Evolutionary conservation across 2,329 filamentous ascomycete species (phyloP).

Genomic region (Diaporthe nobilis): DNA sequence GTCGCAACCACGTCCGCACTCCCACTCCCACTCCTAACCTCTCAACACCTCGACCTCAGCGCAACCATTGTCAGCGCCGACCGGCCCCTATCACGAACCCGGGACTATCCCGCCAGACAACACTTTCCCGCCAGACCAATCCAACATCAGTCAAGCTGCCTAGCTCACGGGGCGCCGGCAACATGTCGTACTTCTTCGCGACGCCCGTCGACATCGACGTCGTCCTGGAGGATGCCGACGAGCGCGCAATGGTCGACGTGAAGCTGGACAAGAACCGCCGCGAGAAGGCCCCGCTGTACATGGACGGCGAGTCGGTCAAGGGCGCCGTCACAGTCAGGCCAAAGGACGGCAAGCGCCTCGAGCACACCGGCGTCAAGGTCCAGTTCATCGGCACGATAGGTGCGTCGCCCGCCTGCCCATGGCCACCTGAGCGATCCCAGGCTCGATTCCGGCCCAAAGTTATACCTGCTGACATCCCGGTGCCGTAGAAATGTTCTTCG

Average conservation of each 20-base stretch:
- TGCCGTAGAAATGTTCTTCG: slow-evolving; percentile 97
- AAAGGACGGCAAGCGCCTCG: slow-evolving; percentile 97
- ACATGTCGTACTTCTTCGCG: slow-evolving; percentile 98
- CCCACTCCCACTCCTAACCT: neutral
- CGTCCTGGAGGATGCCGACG: slow-evolving; percentile 94
- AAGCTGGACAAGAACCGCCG: slow-evolving; percentile 98
- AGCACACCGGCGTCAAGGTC: slow-evolving; percentile 99
- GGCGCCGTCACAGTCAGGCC: slow-evolving; percentile 94
- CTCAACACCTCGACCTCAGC: neutral
- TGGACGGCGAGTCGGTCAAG: slow-evolving; percentile 98
- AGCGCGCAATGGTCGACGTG: slow-evolving; percentile 95
- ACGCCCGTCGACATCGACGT: slow-evolving; percentile 99
- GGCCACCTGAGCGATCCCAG: neutral
- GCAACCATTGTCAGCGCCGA: neutral
- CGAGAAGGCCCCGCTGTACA: slow-evolving; percentile 96
- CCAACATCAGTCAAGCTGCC: slow-evolving; percentile 41
- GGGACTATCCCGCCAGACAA: neutral
- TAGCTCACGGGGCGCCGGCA: slow-evolving; percentile 46
- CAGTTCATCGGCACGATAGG: slow-evolving; percentile 99
- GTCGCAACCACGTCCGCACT: slow-evolving; percentile 21
- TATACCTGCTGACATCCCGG: neutral
- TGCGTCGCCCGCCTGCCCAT: slow-evolving; percentile 56
- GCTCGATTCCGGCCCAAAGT: neutral
- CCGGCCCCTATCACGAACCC: neutral
- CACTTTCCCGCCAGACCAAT: neutral